Base-by-base conservation (phyloP, 345 rosid genomes). In the Pistacia integerrima region DNA sequence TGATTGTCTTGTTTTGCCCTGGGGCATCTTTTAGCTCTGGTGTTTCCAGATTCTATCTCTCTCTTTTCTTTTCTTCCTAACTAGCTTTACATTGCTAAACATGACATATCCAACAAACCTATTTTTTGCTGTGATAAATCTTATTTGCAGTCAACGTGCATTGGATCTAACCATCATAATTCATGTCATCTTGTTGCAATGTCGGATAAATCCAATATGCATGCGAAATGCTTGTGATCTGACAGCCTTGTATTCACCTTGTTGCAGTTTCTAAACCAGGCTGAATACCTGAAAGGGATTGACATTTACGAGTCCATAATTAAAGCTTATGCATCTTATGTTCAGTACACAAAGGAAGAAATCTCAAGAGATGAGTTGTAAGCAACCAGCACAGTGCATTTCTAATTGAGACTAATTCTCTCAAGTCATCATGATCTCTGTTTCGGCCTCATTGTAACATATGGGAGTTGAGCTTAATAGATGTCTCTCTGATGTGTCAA, bases 261-360 rank as follows among this genome's bases (percentile, higher is more conserved):
- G 74, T 76, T 77, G 84, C 93, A 93, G 98, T 96, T 88, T 81
- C 84, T 93, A 69, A 84, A 87, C 88, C 87, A 89, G 82, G 88
- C 75, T 7, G 97, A 93, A 83, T 93, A 93, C 84, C 80, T 93
- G 86, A 91, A 86, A 88, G 99, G 99, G 67, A 88, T 93, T 63
- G 87, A 86, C 52, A 80, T 93, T 14, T 92, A 92, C 13, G 92
- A 79, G 78, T 91, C 94, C 44, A 88, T 93, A 61, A 87, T 96
- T 69, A 88, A 88, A 86, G 82, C 89, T 36, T 89, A 86, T 72
- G 84, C 93, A 65, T 87, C 95, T 44, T 88, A 85, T 60, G 79
- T 69, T 2, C 84, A 74, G 8, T 77, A 51, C n/a, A n/a, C n/a
- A n/a, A n/a, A n/a, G n/a, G n/a, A n/a, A n/a, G n/a, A n/a, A n/a